Evolutionary conservation across 345 rosid species (phyloP), one percentile per base, ranked within the genome.

Genomic region (Acer campestre): DNA sequence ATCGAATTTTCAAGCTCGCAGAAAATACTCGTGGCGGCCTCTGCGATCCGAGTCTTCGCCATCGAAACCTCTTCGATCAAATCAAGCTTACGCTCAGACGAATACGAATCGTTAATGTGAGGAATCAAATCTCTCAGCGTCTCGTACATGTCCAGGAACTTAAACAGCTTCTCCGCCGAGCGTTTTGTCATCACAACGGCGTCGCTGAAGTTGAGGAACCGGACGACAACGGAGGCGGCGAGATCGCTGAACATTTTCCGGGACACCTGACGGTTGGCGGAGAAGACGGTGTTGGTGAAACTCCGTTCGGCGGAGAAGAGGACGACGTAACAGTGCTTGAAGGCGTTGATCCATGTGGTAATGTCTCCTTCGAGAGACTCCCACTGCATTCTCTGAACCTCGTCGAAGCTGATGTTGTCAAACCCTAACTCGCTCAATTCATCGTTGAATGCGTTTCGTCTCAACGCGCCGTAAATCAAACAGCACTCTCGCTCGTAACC

Each of bases 101-200:
- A 73, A 25, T 80, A 81, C 1, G 80, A 77, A 12, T 59, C 22
- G 87, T 71, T 1, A 85, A 82, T 0, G 10, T 20, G 63, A 7
- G 83, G 74, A 51, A 80, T 62, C 48, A 88, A 70, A 23, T 93
- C 97, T 4, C 87, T 85, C 46, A 95, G 38, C 2, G 93, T 73
- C 77, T 95, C 98, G 61, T 88, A 93, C 86, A 95, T 84, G 77
- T 95, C 99, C 0, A 95, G 83, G 61, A 92, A 87, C 81, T 93
- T 95, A 80, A 95, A 93, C 10, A 95, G 83, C 68, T 89, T 93
- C 87, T 92, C 97, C 2, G 94, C 76, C 0, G 99, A 91, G 0
- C 88, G 80, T 75, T 87, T 90, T 29, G 96, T 85, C 77, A 91
- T 75, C 14, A 88, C 90, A 1, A 92, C 82, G 1, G 92, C 98